Evolutionary conservation across 176 grass and related monocot genomes (phyloP).

Genomic region (Ensete ventricosum): DNA sequence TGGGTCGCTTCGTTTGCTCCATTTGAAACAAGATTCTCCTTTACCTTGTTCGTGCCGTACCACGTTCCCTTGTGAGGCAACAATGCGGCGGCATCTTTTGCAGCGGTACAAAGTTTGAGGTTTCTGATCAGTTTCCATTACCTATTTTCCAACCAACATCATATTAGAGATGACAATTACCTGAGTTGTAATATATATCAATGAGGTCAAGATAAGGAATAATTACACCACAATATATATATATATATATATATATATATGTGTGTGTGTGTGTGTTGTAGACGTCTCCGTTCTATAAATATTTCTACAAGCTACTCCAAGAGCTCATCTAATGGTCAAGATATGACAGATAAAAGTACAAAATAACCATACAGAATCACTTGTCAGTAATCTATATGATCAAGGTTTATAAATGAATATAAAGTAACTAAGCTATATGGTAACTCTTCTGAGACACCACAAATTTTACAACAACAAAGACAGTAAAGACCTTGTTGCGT

Average conservation of each 20-base stretch:
- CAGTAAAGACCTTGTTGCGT: no score
- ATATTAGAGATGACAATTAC: not conserved
- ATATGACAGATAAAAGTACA: no score
- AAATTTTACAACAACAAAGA: no score
- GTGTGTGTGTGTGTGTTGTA: rapidly evolving
- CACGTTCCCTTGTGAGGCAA: constrained; percentile 58
- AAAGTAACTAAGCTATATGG: no score
- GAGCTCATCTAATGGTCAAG: no score
- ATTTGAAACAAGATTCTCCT: constrained; percentile 40
- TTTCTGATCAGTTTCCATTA: constrained; percentile 30
- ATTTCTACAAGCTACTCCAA: no score
- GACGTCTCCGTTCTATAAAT: no score
- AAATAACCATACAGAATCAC: no score
- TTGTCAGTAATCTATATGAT: no score
- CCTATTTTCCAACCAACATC: not conserved
- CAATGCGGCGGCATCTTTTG: constrained; percentile 66
- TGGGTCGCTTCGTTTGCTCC: constrained; percentile 26
- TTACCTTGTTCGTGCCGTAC: constrained; percentile 51
- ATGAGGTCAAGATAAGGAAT: not conserved
- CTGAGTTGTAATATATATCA: not conserved
- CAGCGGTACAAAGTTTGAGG: constrained; percentile 56
- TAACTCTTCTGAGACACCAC: no score
- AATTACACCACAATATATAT: not conserved
- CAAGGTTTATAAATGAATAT: no score
- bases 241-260: no score